Evolutionary conservation across 306 rosid genomes (phyloP), one percentile per base, ranked within the genome.

Genomic region (Arachis stenosperma): DNA sequence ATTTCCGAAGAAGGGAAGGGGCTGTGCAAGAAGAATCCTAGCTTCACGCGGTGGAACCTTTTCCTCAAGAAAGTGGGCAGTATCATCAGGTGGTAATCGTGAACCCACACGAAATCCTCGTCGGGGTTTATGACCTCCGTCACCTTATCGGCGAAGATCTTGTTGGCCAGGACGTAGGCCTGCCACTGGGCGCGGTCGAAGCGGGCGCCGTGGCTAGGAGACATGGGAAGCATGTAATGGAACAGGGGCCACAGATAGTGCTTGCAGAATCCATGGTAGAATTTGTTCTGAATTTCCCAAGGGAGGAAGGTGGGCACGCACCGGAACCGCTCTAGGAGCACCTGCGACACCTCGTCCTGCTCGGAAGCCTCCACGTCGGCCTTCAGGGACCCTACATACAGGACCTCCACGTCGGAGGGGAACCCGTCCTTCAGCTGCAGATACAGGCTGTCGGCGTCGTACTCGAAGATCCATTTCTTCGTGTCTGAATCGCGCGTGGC

Each of bases 231-330:
- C 93, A 88, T 86, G 81, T 90, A 88, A 65, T 90, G 96, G 37
- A 90, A 90, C 61, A 90, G 69, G 42, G 96, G 96, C 96, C 96
- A 90, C 0, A 90, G 92, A 13, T 90, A 90, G 73, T 90, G 96
- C 85, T 90, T 90, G 65, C 93, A 90, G 66, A 90, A 90, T 0
- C 96, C 93, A 22, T 90, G 96, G 63, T 90, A 90, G 67, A 75
- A 90, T 13, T 33, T 52, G 69, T 70, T 78, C 6, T 74, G 85
- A 41, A 68, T 50, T 0, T 88, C 89, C 0, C 30, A 0, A 1
- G 90, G 79, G 7, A 88, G 54, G 61, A 90, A 90, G 5, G 87
- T 79, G 0, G 97, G 94, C 0, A 90, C 90, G n/a, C 94, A 90
- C 0, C 83, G 86, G 54, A 90, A 86, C 73, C 76, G 67, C 0